These are phyloP conservation scores for Vararia minispora DNA, from an alignment of 768 basidiomycete species.

Conservation along the genomic window DNA sequence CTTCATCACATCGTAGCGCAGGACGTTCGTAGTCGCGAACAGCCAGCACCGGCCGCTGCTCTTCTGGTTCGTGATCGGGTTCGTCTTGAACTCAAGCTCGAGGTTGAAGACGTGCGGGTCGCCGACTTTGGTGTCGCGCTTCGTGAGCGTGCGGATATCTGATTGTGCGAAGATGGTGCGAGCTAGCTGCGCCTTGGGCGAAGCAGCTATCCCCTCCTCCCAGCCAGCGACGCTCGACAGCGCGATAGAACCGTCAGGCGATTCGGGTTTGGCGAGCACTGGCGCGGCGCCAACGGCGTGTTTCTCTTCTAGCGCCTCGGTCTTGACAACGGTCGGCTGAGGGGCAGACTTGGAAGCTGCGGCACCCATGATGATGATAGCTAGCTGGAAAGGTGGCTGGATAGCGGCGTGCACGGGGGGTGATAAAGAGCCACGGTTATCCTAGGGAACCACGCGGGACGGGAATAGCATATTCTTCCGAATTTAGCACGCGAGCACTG, in stretches of 20 bases:
- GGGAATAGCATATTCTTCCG: too few relatives aligned
- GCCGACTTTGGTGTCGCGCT: slow-evolving; percentile 47
- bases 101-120: slow-evolving; percentile 79
- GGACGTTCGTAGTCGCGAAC: slow-evolving; percentile 83
- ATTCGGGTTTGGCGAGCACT: slow-evolving; percentile 24
- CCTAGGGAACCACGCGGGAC: too few relatives aligned
- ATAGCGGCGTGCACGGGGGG: too few relatives aligned
- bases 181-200: slow-evolving; percentile 61
- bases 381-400: too few relatives aligned
- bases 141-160: slow-evolving; percentile 52
- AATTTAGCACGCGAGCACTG: too few relatives aligned
- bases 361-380: too few relatives aligned
- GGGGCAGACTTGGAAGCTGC: slow-evolving; percentile 21
- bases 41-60: slow-evolving; percentile 91
- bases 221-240: slow-evolving; percentile 49
- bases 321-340: slow-evolving; percentile 1
- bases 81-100: slow-evolving; percentile 68
- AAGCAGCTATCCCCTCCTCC: slow-evolving; percentile 43
- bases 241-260: slow-evolving; percentile 51
- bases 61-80: slow-evolving; percentile 80
- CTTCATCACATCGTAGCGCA: slow-evolving; percentile 79
- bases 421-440: too few relatives aligned
- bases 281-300: slow-evolving; percentile 9
- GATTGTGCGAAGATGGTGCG: slow-evolving; percentile 65
- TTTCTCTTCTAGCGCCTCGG: slow-evolving; percentile 14